Evolutionary conservation across 306 rosid species (phyloP), one percentile per base, ranked within the genome.

Genomic region (Echinosophora koreensis): DNA sequence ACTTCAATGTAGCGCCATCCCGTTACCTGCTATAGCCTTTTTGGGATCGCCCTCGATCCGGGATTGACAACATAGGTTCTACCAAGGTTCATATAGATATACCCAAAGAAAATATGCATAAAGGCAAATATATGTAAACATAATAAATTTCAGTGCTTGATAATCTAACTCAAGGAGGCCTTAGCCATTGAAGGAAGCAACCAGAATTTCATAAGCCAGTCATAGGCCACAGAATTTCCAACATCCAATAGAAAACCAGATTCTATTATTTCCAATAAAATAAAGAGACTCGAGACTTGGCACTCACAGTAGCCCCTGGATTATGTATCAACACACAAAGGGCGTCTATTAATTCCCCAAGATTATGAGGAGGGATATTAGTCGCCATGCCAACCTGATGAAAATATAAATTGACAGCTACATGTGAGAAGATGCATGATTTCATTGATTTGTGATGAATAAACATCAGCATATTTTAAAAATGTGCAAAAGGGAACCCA

Each of bases 371-470:
- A 77, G 99, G 97, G 82, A 95, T 92, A 79, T 89, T 95, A 77
- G 99, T 95, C 12, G 99, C 99, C 99, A 95, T 95, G 82, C 99
- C 99, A 66, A 95, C 99, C 99, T 95, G 87, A 56, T 5, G 35
- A 65, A 76, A 4, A 60, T 35, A 71, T 73, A 79, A 81, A 55
- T 50, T 34, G 41, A 77, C 74, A 65, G 39, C 66, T 49, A 69
- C 52, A 42, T 10, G 22, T 79, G 32, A 81, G 80, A 70, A 83
- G 16, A 83, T 37, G 15, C 73, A 52, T 9, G 30, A 47, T 44
- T 44, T 44, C 50, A 44, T 44, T 44, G 50, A 44, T 57, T 37
- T 62, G 60, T 17, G 16, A 39, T 32, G 32, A 41, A 75, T 58
- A 81, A 77, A 38, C 56, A 68, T 58, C 69, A 81, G 66, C 39